phyloP scores from a whole-genome alignment of 306 rosid species.

The Abrus precatorius region DNA sequence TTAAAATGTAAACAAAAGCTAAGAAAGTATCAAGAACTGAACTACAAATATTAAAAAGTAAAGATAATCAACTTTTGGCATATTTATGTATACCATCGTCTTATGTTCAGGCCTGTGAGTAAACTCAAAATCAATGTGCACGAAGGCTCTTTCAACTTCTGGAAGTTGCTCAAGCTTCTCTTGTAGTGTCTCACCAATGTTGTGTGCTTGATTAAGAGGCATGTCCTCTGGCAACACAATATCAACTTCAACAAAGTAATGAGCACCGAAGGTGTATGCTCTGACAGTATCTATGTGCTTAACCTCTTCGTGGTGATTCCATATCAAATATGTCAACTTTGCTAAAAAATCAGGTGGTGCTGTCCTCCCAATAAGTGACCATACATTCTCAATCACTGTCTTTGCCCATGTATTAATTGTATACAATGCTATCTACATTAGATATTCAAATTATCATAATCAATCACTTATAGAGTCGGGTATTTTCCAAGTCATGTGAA shows the following conservation, averaged over 20 bases:
- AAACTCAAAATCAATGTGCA: constrained; percentile 70
- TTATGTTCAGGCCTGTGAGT: constrained; percentile 74
- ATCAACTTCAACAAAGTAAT: constrained; percentile 75
- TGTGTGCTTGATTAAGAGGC: constrained; percentile 63
- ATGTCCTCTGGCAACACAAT: constrained; percentile 66
- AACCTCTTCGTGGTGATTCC: constrained; percentile 73
- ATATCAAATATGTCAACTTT: constrained; percentile 64
- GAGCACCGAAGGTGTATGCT: constrained; percentile 71
- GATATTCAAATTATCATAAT: constrained; percentile 14
- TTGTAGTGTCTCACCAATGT: constrained; percentile 71
- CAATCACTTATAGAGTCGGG: background rate
- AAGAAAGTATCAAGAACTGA: too few relatives aligned
- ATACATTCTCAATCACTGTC: constrained; percentile 74
- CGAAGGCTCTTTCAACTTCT: constrained; percentile 75
- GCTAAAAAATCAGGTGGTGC: constrained; percentile 71
- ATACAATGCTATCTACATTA: constrained; percentile 66
- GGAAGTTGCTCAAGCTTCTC: constrained; percentile 67
- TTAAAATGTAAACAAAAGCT: too few relatives aligned
- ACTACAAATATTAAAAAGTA: too few relatives aligned
- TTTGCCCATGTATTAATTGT: constrained; percentile 69
- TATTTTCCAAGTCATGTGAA: background rate
- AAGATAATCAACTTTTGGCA: background rate
- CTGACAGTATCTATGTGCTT: constrained; percentile 72
- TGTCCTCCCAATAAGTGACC: constrained; percentile 63
- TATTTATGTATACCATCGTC: constrained; percentile 52